These are phyloP conservation scores for Ammopiptanthus mongolicus DNA, from an alignment of 306 rosid genomes.

Conservation along the genomic window DNA sequence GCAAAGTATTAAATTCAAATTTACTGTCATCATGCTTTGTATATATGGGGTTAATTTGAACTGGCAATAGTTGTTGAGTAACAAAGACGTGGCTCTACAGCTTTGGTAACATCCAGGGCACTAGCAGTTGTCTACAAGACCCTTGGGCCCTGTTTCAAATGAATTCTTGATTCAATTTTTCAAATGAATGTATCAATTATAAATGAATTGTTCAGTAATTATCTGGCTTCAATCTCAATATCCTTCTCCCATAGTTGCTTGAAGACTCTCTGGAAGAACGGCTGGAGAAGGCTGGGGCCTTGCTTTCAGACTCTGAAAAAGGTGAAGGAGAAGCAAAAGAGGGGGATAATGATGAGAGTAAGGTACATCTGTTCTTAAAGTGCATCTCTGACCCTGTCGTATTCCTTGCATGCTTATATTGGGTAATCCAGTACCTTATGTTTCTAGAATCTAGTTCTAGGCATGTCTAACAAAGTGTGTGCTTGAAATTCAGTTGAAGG, in stretches of 20 bases:
- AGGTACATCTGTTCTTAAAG: constrained; percentile 45
- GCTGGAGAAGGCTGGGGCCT: constrained; percentile 69
- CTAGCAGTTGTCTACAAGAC: background rate
- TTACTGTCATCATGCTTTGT: background rate
- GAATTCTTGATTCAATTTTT: background rate
- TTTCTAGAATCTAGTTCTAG: background rate
- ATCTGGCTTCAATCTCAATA: constrained; percentile 11
- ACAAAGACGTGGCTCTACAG: background rate
- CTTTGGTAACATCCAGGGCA: background rate
- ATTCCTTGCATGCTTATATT: background rate
- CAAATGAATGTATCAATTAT: background rate
- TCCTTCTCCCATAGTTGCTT: constrained; percentile 54
- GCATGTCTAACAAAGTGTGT: background rate
- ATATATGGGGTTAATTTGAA: background rate
- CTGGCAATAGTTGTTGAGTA: background rate
- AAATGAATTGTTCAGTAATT: background rate
- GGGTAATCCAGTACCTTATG: background rate
- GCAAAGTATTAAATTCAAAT: background rate
- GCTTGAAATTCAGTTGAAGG: background rate
- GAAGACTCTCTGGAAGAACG: constrained; percentile 91
- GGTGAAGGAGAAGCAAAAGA: constrained; percentile 88
- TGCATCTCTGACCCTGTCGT: background rate
- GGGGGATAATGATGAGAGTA: constrained; percentile 73
- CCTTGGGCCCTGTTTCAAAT: background rate
- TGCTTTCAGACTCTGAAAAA: constrained; percentile 82